Evolutionary conservation across 805 yeast genomes (phyloP).

Genomic region (Suhomyces kilbournensis): DNA sequence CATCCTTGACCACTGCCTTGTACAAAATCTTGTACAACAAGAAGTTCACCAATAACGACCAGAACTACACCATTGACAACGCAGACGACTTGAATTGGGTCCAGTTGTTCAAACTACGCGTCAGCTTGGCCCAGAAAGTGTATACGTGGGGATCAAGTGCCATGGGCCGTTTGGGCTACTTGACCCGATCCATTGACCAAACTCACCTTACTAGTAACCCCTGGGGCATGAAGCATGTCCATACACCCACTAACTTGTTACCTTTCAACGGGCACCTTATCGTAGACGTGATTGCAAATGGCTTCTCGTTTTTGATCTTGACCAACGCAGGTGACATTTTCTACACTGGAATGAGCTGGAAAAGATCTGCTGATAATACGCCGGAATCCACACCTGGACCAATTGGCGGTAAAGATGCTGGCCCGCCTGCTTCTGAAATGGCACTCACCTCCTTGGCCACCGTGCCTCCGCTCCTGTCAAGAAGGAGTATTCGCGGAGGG

Average conservation of each 20-base stretch:
- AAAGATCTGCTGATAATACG: constrained; percentile 7
- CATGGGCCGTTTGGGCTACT: constrained; percentile 48
- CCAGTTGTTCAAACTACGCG: constrained; percentile 41
- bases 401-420: constrained; percentile 12
- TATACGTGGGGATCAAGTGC: constrained; percentile 51
- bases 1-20: constrained; percentile 26
- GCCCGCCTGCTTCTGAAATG: constrained; percentile 12
- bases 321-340: constrained; percentile 55
- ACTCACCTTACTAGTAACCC: constrained; percentile 14
- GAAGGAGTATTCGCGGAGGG: constrained; percentile 11
- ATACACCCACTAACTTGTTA: constrained; percentile 36
- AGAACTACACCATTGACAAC: constrained; percentile 31
- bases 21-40: constrained; percentile 40
- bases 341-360: constrained; percentile 45
- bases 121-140: constrained; percentile 31
- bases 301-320: constrained; percentile 59
- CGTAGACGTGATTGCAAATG: constrained; percentile 58
- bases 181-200: constrained; percentile 23
- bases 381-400: constrained; percentile 30
- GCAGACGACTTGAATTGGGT: constrained; percentile 47
- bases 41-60: constrained; percentile 38
- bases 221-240: constrained; percentile 26
- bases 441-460: constrained; percentile 5
- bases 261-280: constrained; percentile 33
- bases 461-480: background rate